Evolutionary conservation across 2,329 filamentous ascomycete species (phyloP).

Genomic region (Colletotrichum sp.): DNA sequence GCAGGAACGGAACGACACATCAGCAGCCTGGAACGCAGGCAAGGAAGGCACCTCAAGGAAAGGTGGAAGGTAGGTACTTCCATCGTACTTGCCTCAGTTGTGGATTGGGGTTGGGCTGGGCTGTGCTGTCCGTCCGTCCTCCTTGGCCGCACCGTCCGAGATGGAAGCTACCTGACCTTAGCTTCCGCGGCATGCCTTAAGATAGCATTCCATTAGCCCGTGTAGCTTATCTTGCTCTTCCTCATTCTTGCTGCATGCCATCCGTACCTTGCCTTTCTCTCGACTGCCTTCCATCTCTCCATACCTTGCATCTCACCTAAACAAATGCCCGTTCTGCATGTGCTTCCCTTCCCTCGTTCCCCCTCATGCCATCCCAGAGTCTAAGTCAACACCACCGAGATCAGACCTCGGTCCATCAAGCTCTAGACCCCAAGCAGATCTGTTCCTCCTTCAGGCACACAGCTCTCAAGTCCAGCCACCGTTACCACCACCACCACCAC

Average conservation of each 20-base stretch:
- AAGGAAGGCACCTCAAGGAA: neutral
- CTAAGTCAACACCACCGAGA: neutral
- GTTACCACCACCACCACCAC: neutral
- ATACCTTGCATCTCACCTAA: neutral
- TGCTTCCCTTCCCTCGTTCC: neutral
- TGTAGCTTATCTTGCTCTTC: neutral
- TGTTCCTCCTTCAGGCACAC: neutral
- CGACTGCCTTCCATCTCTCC: neutral
- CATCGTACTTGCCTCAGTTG: neutral
- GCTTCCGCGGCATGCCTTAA: neutral
- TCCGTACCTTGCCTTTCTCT: neutral
- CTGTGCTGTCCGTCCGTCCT: neutral
- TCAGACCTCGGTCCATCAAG: constrained; percentile 3
- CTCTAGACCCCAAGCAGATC: constrained; percentile 7
- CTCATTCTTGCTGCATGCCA: neutral
- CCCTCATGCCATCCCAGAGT: constrained; percentile 5
- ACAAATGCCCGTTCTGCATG: constrained; percentile 5
- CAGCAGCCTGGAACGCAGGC: too few species aligned
- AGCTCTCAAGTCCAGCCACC: neutral
- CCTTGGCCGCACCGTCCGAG: neutral
- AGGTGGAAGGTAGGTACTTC: neutral
- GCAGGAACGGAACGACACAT: too few species aligned
- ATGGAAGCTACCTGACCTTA: constrained; percentile 11
- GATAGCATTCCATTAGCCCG: neutral
- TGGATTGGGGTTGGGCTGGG: neutral